Evolutionary conservation across 148 eudicot genomes (phyloP), one percentile per base, ranked within the genome.

Genomic region (Cornus suecica): DNA sequence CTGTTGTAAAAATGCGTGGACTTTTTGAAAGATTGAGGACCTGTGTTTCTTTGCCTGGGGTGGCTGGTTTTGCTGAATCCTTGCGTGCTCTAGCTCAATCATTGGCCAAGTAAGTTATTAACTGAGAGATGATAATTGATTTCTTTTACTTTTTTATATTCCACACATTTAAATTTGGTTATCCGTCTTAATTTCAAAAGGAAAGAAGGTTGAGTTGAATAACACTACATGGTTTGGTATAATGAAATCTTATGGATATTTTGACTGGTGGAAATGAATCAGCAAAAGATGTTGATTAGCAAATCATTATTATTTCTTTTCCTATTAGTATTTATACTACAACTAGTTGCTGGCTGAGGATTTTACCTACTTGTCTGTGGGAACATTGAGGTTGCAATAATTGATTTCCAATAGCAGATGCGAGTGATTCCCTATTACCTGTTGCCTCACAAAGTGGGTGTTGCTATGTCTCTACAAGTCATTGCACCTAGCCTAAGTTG

Each of bases 1-100:
- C 98, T 84, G 88, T 92, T 81, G 89, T 93, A 79, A 93, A 93
- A 81, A 90, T 91, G 90, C 98, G 85, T 66, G 79, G 91, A 68
- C 90, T 93, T 65, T 90, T 91, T 77, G 97, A 87, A 80, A 93
- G 99, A 69, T 86, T 96, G 8, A 84, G 82, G 70, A 81, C 79
- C 72, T 93, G 93, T 73, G 88, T 93, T 76, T 89, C 90, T 41
- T 81, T 92, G 22, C 84, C 87, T 16, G 89, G 90, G 69, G 90
- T 90, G 77, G 89, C 85, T 77, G 88, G 84, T 71, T 91, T 96
- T 80, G 84, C 90, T 8, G 98, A 96, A 34, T 88, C 97, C 3
- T 75, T 93, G 74, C 90, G 86, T 68, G 86, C 91, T 23, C 78
- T 95, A 61, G 88, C 97, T 84, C 97, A 90, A 76, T 92, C 97